Percentiles rank a stretch among this genome's conserved stretches.
Conservation (phyloP, 1,284 basidiomycete genomes). For the Cystobasidium slooffiae region DNA sequence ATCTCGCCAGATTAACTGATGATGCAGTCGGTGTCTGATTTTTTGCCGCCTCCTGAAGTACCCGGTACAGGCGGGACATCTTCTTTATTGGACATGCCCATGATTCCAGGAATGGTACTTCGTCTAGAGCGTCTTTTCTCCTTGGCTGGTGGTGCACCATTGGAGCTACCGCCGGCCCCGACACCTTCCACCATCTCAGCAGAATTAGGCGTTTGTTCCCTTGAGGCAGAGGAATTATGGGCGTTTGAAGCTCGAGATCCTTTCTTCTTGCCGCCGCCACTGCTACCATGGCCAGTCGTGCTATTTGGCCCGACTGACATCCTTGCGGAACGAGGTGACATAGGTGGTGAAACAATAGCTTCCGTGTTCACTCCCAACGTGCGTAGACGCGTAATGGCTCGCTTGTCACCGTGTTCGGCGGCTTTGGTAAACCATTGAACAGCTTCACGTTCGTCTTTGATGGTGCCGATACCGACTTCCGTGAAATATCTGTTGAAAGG, state of each 20-base stretch:
- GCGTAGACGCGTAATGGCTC: slow-evolving; percentile 77
- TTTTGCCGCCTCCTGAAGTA: slow-evolving; percentile 6
- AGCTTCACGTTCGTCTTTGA: slow-evolving; percentile 61
- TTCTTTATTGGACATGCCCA: slow-evolving; percentile 14
- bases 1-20: slow-evolving; percentile 7
- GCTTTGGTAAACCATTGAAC: slow-evolving; percentile 85
- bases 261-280: neutral
- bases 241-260: neutral
- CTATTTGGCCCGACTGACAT: neutral
- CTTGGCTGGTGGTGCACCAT: neutral
- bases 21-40: slow-evolving; percentile 33
- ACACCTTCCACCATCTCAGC: neutral
- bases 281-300: too few relatives aligned
- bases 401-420: slow-evolving; percentile 91
- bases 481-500: slow-evolving; percentile 11
- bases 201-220: neutral
- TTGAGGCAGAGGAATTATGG: neutral
- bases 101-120: slow-evolving; percentile 16
- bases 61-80: slow-evolving; percentile 2
- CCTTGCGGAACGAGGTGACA: slow-evolving; percentile 23
- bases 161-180: neutral
- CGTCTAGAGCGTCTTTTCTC: slow-evolving; percentile 19
- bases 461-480: slow-evolving; percentile 59
- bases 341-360: slow-evolving; percentile 9
- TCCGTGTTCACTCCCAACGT: slow-evolving; percentile 22